Evolutionary conservation across 2,329 filamentous ascomycete species (phyloP).

Genomic region (Aaosphaeria arxii): DNA sequence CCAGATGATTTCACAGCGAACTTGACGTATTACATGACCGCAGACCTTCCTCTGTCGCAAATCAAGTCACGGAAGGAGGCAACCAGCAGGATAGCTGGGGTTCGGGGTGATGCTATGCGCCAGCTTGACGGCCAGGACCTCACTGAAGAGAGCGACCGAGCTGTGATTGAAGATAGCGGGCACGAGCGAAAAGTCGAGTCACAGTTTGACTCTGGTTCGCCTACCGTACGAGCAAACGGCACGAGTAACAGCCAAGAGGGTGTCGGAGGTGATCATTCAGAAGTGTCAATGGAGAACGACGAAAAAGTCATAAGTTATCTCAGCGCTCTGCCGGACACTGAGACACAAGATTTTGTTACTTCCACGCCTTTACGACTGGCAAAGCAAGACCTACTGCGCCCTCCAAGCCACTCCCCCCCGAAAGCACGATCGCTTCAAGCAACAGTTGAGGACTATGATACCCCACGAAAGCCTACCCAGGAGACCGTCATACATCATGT

Average conservation of each 20-base stretch:
- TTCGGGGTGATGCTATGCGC: constrained; percentile 15
- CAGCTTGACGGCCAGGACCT: constrained; percentile 10
- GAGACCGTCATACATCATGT: constrained; percentile 33
- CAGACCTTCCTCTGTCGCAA: constrained; percentile 23
- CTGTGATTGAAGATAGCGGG: constrained; percentile 13
- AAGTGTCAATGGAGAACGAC: constrained; percentile 35
- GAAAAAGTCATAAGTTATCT: constrained; percentile 38
- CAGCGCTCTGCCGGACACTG: constrained; percentile 35
- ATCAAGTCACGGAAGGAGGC: constrained; percentile 33
- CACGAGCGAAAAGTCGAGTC: constrained; percentile 1
- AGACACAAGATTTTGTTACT: constrained; percentile 19
- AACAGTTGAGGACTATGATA: constrained; percentile 36
- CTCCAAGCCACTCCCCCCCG: constrained; percentile 20
- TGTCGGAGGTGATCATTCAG: constrained; percentile 11
- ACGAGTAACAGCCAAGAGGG: constrained; percentile 16
- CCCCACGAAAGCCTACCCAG: constrained; percentile 33
- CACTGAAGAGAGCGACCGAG: constrained; percentile 16
- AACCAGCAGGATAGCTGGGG: constrained; percentile 11
- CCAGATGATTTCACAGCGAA: constrained; percentile 43
- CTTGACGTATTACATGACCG: constrained; percentile 43
- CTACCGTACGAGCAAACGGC: constrained; percentile 21
- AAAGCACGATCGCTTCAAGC: constrained; percentile 32
- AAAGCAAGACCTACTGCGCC: constrained; percentile 24
- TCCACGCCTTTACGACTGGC: constrained; percentile 23
- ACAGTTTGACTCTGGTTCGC: constrained; percentile 12